Percentiles rank a stretch among this genome's conserved stretches.
phyloP scores from a whole-genome alignment of 192 early-diverging fungal species.

The Gorgonomyces haynaldii region DNA sequence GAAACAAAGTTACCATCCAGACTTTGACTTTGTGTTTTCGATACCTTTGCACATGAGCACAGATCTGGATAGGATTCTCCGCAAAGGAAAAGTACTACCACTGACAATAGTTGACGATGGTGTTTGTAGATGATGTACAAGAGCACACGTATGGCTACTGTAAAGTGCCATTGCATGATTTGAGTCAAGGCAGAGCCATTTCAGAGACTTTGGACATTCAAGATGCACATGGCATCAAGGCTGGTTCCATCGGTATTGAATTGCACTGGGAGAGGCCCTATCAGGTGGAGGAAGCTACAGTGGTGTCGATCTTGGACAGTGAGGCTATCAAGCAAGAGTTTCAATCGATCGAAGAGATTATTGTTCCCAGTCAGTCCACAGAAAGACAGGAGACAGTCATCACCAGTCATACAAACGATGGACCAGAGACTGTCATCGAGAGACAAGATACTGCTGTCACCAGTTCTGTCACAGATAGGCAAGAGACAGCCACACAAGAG shows the following conservation, averaged over 20 bases:
- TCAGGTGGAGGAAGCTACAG: constrained; percentile 7
- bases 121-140: constrained; percentile 27
- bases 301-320: no score
- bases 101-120: constrained; percentile 9
- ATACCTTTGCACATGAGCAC: constrained; percentile 25
- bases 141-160: constrained; percentile 28
- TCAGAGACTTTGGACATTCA: constrained; percentile 17
- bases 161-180: constrained; percentile 18
- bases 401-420: no score
- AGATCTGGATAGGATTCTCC: constrained; percentile 26
- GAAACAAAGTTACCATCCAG: constrained; percentile 16
- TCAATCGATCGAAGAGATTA: no score
- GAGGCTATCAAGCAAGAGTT: no score
- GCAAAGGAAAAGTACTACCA: constrained; percentile 14
- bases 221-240: constrained; percentile 17
- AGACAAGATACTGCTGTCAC: no score
- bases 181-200: constrained; percentile 19
- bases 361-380: no score
- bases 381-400: no score
- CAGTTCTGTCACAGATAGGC: no score
- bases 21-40: constrained; percentile 22
- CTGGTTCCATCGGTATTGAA: constrained; percentile 17
- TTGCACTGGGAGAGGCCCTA: constrained; percentile 35
- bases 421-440: no score
- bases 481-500: no score